These are phyloP conservation scores for Protostelium mycophagum DNA, from an alignment of 78 protist species.

Conservation along the genomic window DNA sequence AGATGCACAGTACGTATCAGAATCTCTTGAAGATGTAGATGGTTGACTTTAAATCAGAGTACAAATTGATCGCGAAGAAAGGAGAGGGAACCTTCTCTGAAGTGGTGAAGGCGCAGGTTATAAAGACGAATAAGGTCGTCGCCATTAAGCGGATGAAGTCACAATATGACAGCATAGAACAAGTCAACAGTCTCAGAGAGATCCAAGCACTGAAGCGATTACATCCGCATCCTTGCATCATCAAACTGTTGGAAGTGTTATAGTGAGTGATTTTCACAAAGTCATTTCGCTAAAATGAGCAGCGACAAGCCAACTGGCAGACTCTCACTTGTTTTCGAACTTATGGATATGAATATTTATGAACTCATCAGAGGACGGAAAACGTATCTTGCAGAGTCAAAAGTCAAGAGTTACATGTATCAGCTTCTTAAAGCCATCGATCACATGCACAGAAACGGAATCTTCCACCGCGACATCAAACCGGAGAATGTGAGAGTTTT, in stretches of 20 bases:
- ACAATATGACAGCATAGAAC: constrained; percentile 65
- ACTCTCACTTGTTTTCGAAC: constrained; percentile 87
- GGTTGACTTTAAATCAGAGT: no score
- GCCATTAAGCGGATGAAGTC: constrained; percentile 90
- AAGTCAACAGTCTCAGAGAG: constrained; percentile 82
- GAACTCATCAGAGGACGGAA: constrained; percentile 77
- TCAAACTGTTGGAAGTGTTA: constrained; percentile 77
- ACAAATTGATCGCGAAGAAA: constrained; percentile 65
- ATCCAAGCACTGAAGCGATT: constrained; percentile 85
- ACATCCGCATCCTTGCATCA: constrained; percentile 73
- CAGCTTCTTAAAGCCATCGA: constrained; percentile 76
- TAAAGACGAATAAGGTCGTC: constrained; percentile 16
- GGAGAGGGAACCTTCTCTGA: constrained; percentile 94
- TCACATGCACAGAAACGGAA: constrained; percentile 85
- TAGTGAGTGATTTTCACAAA: constrained; percentile 16
- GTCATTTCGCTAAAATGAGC: not conserved
- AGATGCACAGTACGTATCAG: no score
- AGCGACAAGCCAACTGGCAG: constrained; percentile 63
- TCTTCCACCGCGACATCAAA: constrained; percentile 92
- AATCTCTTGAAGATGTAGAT: no score
- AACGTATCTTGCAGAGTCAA: constrained; percentile 48
- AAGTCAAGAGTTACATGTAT: constrained; percentile 56
- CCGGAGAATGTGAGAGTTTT: constrained; percentile 78
- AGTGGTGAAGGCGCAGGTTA: constrained; percentile 81
- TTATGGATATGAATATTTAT: constrained; percentile 87